Conservation (phyloP, 2,329 filamentous ascomycete genomes). For the Didymosphaeria variabile region DNA sequence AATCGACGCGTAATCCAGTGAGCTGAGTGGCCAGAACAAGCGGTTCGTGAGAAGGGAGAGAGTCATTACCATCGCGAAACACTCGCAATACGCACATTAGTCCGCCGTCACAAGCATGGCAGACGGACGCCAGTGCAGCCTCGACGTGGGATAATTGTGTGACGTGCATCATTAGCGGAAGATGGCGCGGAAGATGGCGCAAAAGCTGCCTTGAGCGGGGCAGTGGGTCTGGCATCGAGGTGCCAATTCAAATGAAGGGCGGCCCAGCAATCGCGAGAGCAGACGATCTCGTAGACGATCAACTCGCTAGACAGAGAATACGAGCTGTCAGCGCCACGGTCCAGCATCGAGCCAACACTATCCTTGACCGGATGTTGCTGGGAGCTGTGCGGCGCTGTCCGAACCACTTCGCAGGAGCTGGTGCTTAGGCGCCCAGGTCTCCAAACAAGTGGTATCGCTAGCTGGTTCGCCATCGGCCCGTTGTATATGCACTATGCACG, state of each 20-base stretch:
- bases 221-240: conserved; percentile 18
- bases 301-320: not conserved
- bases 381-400: not conserved
- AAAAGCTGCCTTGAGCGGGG: conserved; percentile 34
- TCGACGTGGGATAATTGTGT: conserved; percentile 36
- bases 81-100: conserved; percentile 37
- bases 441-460: not conserved
- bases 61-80: not conserved
- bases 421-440: not conserved
- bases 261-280: conserved; percentile 2
- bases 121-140: conserved; percentile 33
- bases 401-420: not conserved
- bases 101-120: conserved; percentile 30
- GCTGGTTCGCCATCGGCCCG: conserved; percentile 2
- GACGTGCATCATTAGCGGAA: conserved; percentile 50
- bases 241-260: conserved; percentile 25
- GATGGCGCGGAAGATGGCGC: conserved; percentile 29
- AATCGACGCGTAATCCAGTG: not conserved
- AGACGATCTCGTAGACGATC: too few relatives aligned
- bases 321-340: not conserved
- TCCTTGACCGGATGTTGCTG: not conserved
- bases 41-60: not conserved
- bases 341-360: not conserved
- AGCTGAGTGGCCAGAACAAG: not conserved
- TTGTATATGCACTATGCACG: conserved; percentile 7